phyloP scores from a whole-genome alignment of 768 basidiomycete genomes.

The Naganishia vishniacii region DNA sequence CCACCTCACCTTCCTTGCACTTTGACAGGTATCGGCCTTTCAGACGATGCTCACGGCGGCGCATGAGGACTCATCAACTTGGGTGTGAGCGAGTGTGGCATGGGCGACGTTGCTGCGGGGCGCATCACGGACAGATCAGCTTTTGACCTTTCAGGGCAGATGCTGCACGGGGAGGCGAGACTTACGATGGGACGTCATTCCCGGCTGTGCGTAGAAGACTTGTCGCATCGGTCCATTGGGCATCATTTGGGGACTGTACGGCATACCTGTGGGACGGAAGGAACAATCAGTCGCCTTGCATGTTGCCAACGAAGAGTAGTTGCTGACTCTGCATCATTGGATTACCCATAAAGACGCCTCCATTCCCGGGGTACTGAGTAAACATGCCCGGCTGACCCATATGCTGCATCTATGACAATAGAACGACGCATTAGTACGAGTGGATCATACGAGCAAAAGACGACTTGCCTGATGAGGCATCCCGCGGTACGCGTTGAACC shows the following conservation, averaged over 20 bases:
- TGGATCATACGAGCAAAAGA: background rate
- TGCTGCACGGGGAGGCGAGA: background rate
- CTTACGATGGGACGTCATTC: constrained; percentile 14
- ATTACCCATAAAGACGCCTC: background rate
- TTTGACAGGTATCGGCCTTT: background rate
- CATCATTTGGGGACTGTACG: constrained; percentile 16
- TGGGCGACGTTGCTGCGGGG: constrained; percentile 4
- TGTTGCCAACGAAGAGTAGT: background rate
- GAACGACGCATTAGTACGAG: background rate
- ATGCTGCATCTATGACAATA: background rate
- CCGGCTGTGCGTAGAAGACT: background rate
- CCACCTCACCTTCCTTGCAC: background rate
- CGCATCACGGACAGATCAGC: background rate
- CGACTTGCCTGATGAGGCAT: constrained; percentile 18
- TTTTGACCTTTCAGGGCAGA: background rate
- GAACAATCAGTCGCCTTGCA: background rate
- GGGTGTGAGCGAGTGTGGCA: constrained; percentile 6
- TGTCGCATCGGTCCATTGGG: constrained; percentile 6
- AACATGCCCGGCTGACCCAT: constrained; percentile 19
- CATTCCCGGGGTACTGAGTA: background rate
- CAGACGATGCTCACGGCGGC: background rate
- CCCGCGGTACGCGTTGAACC: background rate
- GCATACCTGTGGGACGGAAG: constrained; percentile 1
- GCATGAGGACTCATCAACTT: constrained; percentile 18
- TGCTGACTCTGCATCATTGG: constrained; percentile 15